Conservation (phyloP, 306 rosid genomes). For the Sesbania bispinosa region DNA sequence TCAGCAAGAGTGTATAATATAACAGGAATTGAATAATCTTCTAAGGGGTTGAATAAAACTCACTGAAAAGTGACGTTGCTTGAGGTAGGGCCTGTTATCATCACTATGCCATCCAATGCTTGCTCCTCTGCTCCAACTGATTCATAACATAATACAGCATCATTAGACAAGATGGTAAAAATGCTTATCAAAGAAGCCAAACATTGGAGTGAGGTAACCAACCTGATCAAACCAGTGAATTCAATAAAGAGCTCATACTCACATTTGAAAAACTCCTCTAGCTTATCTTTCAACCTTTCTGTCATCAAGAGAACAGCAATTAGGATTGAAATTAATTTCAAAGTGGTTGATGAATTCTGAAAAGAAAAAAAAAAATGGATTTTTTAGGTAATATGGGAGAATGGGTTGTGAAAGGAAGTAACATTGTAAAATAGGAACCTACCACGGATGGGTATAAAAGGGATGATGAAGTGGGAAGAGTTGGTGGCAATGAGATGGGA, state of each 20-base stretch:
- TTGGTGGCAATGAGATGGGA: slow-evolving; percentile 83
- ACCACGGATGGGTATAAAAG: slow-evolving; percentile 84
- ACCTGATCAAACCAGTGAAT: slow-evolving; percentile 96
- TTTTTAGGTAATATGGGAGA: not conserved
- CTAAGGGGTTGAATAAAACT: slow-evolving; percentile 25
- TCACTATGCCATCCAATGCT: slow-evolving; percentile 99
- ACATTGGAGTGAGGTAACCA: not conserved
- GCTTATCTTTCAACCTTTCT: slow-evolving; percentile 90
- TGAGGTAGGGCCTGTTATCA: slow-evolving; percentile 82
- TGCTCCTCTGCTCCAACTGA: slow-evolving; percentile 84
- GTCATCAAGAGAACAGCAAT: not conserved
- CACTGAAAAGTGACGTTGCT: slow-evolving; percentile 83
- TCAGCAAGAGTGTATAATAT: slow-evolving; percentile 15
- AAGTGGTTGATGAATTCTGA: not conserved
- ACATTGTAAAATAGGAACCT: not conserved
- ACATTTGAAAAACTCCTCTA: slow-evolving; percentile 79
- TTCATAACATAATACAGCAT: slow-evolving; percentile 8
- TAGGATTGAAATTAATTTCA: not conserved
- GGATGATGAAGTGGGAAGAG: slow-evolving; percentile 61
- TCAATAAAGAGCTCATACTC: slow-evolving; percentile 78
- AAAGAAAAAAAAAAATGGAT: not conserved
- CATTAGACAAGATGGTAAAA: slow-evolving; percentile 9
- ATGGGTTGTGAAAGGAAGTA: not conserved
- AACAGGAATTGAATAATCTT: not conserved
- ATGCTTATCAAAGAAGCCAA: not conserved